Evolutionary conservation across 2,329 filamentous ascomycete genomes (phyloP).

Genomic region (Colletotrichum viniferum): DNA sequence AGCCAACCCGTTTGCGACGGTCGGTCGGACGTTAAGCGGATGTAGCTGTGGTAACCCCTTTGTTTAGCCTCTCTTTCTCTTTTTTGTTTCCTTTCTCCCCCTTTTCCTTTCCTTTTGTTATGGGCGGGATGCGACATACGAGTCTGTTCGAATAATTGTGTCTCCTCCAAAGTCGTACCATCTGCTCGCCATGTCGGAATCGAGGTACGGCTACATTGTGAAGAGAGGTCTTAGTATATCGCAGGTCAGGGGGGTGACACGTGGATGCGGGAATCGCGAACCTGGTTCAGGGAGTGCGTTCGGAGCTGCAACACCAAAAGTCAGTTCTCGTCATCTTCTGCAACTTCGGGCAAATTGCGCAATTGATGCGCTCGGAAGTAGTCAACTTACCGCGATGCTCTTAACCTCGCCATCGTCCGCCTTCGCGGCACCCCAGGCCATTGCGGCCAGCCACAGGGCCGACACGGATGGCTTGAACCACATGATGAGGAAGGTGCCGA

Average conservation of each 20-base stretch:
- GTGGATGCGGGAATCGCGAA: slow-evolving; percentile 34
- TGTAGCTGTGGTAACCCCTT: slow-evolving; percentile 64
- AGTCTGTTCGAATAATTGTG: slow-evolving; percentile 78
- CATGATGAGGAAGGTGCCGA: slow-evolving; percentile 38
- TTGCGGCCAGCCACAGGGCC: slow-evolving; percentile 52
- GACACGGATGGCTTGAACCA: slow-evolving; percentile 50
- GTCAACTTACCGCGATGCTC: slow-evolving; percentile 52
- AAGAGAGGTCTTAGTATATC: slow-evolving; percentile 20
- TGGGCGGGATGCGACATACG: slow-evolving; percentile 49
- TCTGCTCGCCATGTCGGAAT: slow-evolving; percentile 96
- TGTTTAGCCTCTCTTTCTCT: slow-evolving; percentile 23
- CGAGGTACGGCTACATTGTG: slow-evolving; percentile 80
- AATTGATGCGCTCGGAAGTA: neutral
- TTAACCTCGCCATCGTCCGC: slow-evolving; percentile 48
- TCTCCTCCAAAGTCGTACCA: slow-evolving; percentile 99
- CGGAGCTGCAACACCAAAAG: slow-evolving; percentile 64
- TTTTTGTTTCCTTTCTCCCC: neutral
- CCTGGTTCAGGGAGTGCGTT: slow-evolving; percentile 83
- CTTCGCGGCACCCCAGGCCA: slow-evolving; percentile 56
- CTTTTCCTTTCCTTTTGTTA: neutral
- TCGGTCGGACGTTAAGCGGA: slow-evolving; percentile 88
- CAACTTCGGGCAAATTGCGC: neutral
- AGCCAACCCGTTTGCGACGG: slow-evolving; percentile 92
- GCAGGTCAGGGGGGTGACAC: neutral
- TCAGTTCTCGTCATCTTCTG: slow-evolving; percentile 8